A percentile compares a stretch with the other conserved stretches of the same genome.
phyloP scores from a whole-genome alignment of 768 basidiomycete genomes.

The Trametopsis cervina region DNA sequence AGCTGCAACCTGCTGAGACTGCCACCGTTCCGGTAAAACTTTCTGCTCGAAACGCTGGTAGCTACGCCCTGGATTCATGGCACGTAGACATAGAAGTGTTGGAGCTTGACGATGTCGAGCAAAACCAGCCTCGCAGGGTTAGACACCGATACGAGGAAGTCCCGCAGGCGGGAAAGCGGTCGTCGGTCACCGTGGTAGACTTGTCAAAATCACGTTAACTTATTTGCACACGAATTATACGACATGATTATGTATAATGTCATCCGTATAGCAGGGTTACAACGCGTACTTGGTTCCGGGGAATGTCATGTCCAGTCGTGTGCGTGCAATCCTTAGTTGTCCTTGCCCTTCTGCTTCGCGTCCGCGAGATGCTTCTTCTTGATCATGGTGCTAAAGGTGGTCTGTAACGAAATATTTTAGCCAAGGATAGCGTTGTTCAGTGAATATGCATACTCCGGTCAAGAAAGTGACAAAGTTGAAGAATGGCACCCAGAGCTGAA shows the following conservation, averaged over 20 bases:
- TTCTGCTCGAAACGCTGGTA: conserved; percentile 57
- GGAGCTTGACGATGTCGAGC: conserved; percentile 24
- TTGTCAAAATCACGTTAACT: conserved; percentile 8
- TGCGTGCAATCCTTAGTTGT: conserved; percentile 17
- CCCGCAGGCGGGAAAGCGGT: conserved; percentile 21
- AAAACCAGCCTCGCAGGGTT: conserved; percentile 16
- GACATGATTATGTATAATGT: neutral
- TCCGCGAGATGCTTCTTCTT: conserved; percentile 47
- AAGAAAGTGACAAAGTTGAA: conserved; percentile 75
- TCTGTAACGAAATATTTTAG: conserved; percentile 31
- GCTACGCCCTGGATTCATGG: conserved; percentile 65
- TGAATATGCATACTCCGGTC: conserved; percentile 51
- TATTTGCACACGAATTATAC: neutral
- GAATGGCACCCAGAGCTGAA: conserved; percentile 80
- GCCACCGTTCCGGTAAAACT: conserved; percentile 41
- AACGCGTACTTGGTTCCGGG: neutral
- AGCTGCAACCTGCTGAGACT: conserved; percentile 42
- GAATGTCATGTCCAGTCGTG: neutral
- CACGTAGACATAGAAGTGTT: conserved; percentile 58
- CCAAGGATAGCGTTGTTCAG: neutral
- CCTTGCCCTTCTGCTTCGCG: conserved; percentile 39
- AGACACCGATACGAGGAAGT: conserved; percentile 36
- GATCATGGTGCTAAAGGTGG: conserved; percentile 65
- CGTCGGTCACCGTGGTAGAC: conserved; percentile 31
- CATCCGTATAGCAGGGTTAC: neutral